Evolutionary conservation across 2,329 filamentous ascomycete species (phyloP), one percentile per base, ranked within the genome.

Genomic region (Fusarium aywerte): DNA sequence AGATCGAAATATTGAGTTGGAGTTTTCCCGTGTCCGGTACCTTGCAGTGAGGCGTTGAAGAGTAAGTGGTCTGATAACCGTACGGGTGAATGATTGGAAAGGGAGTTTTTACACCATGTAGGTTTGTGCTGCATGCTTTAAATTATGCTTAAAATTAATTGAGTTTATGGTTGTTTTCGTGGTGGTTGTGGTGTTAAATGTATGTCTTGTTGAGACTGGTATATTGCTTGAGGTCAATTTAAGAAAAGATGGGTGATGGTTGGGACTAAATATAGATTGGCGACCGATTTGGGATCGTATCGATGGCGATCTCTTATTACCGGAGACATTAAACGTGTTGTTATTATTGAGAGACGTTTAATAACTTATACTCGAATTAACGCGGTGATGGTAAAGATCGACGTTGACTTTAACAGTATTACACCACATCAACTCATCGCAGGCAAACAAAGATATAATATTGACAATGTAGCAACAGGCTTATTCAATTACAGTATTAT

Each of bases 401-500:
- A 23, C 20, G 25, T 43, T 9, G 4, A 12, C 7, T 21, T 21
- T 9, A 33, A n/a, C 20, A 12, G 10, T 8, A n/a, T 32, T 18
- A 23, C 0, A 15, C 29, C 32, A 21, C 6, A n/a, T 13, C 31
- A 44, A 6, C 20, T 7, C 6, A 12, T 42, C 55, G 39, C 10
- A 11, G 2, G 2, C 12, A 21, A 2, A n/a, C 3, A 4, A 27
- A 27, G 9, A 39, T 6, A 4, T 6, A 4, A 33, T 4, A n/a
- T 25, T 2, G n/a, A 16, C 38, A 27, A 27, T 44, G n/a, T 33
- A 43, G 49, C 58, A 27, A 32, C 2, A 56, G 40, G 59, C 58
- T 23, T 50, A 49, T 51, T 63, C 33, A 47, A 67, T 58, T 64
- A 67, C 43, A 20, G 29, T 29, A 67, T 54, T 49, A 53, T 20